Base-by-base conservation (phyloP, 257 asterid species). In the Gentiana dahurica region DNA sequence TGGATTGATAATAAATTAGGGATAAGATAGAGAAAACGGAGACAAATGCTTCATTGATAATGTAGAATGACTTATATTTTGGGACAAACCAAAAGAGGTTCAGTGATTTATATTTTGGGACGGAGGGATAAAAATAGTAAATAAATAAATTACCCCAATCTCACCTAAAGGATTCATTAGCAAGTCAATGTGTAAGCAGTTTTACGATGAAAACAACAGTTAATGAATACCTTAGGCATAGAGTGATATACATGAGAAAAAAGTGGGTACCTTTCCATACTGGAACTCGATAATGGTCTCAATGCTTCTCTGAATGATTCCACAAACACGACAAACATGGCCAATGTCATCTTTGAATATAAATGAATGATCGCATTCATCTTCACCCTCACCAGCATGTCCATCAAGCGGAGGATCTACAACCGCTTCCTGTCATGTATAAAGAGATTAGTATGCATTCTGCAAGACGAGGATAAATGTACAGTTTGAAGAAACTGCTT, bases 301-400 rank as follows among this genome's bases (percentile, higher is more conserved):
- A 63, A 91, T 91, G 59, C 94, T 76, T 76, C 89, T 80, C 75
- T 62, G 72, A 58, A 91, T 81, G 67, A 91, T 89, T 68, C 98
- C 98, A 63, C 98, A 91, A 43, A 91, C 74, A 53, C 98, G 93
- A 63, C 98, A 91, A 24, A 92, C 98, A 67, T 81, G 85, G 49
- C 98, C 98, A 12, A 92, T 83, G 65, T 92, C 98, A 74, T 87
- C 98, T 74, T 77, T 92, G 62, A 92, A 61, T 56, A 92, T 81
- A 66, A 78, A 87, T 6, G 92, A 79, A 77, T 92, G 98, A 54
- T 87, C 95, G 56, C 98, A 92, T 46, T 81, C 96, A 50, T 74
- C 86, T 58, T 70, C 89, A 66, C 72, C 68, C 33, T 51, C 90
- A 75, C 62, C 77, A 60, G 71, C 65, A 53, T 52, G 60, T 36